Evolutionary conservation across 352 stramenopile genomes (phyloP).

Genomic region (Pythium rhizo-oryzae): DNA sequence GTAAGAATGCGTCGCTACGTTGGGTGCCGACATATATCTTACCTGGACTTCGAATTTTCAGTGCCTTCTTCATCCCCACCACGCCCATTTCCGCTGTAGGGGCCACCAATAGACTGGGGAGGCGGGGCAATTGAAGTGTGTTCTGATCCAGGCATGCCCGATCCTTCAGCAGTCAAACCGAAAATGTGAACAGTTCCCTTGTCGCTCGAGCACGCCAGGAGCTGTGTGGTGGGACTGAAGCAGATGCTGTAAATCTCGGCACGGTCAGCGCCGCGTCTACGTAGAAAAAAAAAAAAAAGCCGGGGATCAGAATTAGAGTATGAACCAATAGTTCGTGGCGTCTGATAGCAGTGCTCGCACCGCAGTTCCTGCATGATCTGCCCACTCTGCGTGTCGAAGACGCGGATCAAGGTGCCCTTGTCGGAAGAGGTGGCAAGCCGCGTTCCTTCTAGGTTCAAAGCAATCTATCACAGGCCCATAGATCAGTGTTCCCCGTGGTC

Average conservation of each 20-base stretch:
- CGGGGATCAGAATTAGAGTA: background rate
- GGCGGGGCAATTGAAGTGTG: slow-evolving; percentile 57
- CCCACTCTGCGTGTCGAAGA: slow-evolving; percentile 96
- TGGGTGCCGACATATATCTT: slow-evolving; percentile 1
- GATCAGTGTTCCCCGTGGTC: background rate
- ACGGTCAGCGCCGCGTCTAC: slow-evolving; percentile 94
- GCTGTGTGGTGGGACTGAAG: slow-evolving; percentile 94
- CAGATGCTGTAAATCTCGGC: slow-evolving; percentile 97
- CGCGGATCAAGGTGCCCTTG: slow-evolving; percentile 97
- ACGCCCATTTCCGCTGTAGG: slow-evolving; percentile 42
- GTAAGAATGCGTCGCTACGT: background rate
- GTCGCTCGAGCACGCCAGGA: slow-evolving; percentile 96
- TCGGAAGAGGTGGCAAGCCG: slow-evolving; percentile 95
- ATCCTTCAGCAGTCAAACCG: slow-evolving; percentile 75
- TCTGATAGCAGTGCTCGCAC: slow-evolving; percentile 26
- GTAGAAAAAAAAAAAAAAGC: background rate
- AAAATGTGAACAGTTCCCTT: slow-evolving; percentile 98
- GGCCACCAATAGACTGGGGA: slow-evolving; percentile 46
- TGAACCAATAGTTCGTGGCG: background rate
- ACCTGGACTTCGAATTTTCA: slow-evolving; percentile 90
- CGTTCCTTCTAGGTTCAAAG: slow-evolving; percentile 94
- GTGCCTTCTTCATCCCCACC: slow-evolving; percentile 71
- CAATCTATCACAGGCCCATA: slow-evolving; percentile 51
- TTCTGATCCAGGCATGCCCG: slow-evolving; percentile 50
- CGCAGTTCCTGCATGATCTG: slow-evolving; percentile 88